Percentiles rank a stretch among this genome's conserved stretches.
These are phyloP conservation scores for Tylopilus sp. DNA, from an alignment of 1,284 basidiomycete genomes.

Conservation along the genomic window DNA sequence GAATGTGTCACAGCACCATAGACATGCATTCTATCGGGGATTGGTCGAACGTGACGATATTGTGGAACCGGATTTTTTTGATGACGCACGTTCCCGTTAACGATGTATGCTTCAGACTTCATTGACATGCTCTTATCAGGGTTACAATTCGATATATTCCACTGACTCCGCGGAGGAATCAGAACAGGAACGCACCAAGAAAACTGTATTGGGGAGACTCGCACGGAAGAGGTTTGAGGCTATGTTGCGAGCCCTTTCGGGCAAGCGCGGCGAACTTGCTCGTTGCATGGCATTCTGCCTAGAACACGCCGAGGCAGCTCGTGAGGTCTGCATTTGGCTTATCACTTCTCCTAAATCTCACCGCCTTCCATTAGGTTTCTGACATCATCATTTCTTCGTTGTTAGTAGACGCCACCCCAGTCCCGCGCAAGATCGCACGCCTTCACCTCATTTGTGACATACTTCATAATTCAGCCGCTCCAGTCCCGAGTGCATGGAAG, in stretches of 20 bases:
- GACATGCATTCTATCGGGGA: slow-evolving; percentile 76
- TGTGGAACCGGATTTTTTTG: slow-evolving; percentile 70
- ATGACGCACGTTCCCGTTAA: slow-evolving; percentile 56
- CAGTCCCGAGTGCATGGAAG: slow-evolving; percentile 88
- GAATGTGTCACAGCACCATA: slow-evolving; percentile 56
- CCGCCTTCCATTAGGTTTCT: slow-evolving; percentile 53
- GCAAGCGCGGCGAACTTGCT: slow-evolving; percentile 86
- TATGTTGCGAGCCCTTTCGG: slow-evolving; percentile 83
- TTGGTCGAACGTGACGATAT: slow-evolving; percentile 62
- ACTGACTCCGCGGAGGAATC: slow-evolving; percentile 94
- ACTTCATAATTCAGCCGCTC: slow-evolving; percentile 89
- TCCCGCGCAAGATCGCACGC: slow-evolving; percentile 93
- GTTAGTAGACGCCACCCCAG: slow-evolving; percentile 80
- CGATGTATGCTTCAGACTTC: not conserved
- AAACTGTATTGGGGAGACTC: slow-evolving; percentile 69
- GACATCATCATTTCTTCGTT: slow-evolving; percentile 84
- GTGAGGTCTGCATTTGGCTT: slow-evolving; percentile 55
- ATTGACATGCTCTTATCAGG: slow-evolving; percentile 43
- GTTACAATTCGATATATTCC: slow-evolving; percentile 87
- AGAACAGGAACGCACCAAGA: slow-evolving; percentile 74
- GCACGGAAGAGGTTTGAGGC: slow-evolving; percentile 81
- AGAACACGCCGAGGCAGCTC: slow-evolving; percentile 89
- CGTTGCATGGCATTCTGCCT: slow-evolving; percentile 94
- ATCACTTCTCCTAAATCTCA: slow-evolving; percentile 8
- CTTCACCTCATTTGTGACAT: slow-evolving; percentile 96